Evolutionary conservation across 2,329 filamentous ascomycete genomes (phyloP).

Genomic region (Colletotrichum sojae): DNA sequence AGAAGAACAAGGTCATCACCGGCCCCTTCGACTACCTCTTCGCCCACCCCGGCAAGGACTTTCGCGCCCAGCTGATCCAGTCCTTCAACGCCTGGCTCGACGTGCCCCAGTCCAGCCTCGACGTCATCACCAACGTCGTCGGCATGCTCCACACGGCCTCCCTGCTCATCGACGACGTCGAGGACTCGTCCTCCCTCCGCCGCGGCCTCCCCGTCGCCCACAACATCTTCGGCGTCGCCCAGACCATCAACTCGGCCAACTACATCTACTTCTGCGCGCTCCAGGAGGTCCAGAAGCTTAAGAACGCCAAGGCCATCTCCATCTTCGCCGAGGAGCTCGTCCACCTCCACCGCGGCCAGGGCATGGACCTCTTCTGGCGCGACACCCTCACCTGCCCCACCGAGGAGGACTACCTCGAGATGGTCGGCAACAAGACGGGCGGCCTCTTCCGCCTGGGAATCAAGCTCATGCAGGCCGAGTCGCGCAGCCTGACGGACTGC

Average conservation of each 20-base stretch:
- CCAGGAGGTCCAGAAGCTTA: conserved; percentile 79
- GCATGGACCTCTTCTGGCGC: conserved; percentile 93
- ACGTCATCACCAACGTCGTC: conserved; percentile 83
- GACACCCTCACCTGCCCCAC: conserved; percentile 87
- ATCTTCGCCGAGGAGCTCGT: conserved; percentile 88
- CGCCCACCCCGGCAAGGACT: conserved; percentile 86
- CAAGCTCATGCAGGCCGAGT: conserved; percentile 89
- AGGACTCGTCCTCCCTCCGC: conserved; percentile 83
- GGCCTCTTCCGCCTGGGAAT: conserved; percentile 88
- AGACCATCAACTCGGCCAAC: conserved; percentile 93
- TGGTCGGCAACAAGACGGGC: conserved; percentile 93
- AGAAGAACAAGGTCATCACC: conserved; percentile 83
- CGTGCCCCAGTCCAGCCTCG: conserved; percentile 78
- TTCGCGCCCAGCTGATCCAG: conserved; percentile 83
- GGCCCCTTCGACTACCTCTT: conserved; percentile 87
- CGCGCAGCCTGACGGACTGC: conserved; percentile 72
- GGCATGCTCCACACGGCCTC: conserved; percentile 91
- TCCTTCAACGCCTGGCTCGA: conserved; percentile 87
- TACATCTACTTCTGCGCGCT: conserved; percentile 89
- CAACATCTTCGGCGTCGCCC: conserved; percentile 85
- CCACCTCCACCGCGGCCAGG: conserved; percentile 88
- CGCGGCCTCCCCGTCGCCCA: conserved; percentile 87
- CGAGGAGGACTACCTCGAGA: conserved; percentile 93
- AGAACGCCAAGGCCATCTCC: conserved; percentile 75
- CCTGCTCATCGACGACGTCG: conserved; percentile 88